A percentile compares a stretch with the other conserved stretches of the same genome.
Evolutionary conservation across 2,329 filamentous ascomycete species (phyloP).

Genomic region (Hypoxylon sp.): DNA sequence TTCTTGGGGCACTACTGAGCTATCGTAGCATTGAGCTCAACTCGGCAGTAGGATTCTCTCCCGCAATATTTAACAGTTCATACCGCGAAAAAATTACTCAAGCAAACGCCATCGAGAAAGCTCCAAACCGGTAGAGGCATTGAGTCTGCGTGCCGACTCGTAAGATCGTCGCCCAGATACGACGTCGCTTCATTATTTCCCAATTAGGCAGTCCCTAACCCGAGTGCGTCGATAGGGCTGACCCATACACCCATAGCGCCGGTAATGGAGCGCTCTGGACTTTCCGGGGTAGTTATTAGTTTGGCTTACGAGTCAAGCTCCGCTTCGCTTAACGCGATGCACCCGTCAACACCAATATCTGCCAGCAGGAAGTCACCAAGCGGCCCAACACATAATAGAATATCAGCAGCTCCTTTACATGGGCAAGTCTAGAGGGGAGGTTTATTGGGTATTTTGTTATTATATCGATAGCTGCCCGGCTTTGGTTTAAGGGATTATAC

Average conservation of each 20-base stretch:
- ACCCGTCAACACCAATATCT: too few relatives aligned
- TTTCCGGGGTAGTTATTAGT: conserved; percentile 4
- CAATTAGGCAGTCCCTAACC: conserved; percentile 13
- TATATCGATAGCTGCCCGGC: too few relatives aligned
- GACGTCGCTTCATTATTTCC: conserved; percentile 14
- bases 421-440: too few relatives aligned
- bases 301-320: not conserved
- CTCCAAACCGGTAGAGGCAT: conserved; percentile 1
- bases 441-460: too few relatives aligned
- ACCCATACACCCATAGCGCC: not conserved
- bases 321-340: not conserved
- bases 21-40: conserved; percentile 8
- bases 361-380: too few relatives aligned
- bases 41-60: conserved; percentile 3
- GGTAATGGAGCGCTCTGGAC: conserved; percentile 1
- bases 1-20: conserved; percentile 1
- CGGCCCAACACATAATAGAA: too few relatives aligned
- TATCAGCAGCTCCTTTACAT: too few relatives aligned
- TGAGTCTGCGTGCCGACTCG: not conserved
- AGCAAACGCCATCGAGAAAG: not conserved
- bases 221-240: conserved; percentile 16
- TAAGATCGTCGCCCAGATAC: not conserved
- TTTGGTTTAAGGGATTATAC: too few relatives aligned
- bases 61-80: conserved; percentile 9
- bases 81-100: conserved; percentile 2